Evolutionary conservation across 495 filamentous ascomycete genomes (phyloP).

Genomic region (Aspergillus homomorphus): DNA sequence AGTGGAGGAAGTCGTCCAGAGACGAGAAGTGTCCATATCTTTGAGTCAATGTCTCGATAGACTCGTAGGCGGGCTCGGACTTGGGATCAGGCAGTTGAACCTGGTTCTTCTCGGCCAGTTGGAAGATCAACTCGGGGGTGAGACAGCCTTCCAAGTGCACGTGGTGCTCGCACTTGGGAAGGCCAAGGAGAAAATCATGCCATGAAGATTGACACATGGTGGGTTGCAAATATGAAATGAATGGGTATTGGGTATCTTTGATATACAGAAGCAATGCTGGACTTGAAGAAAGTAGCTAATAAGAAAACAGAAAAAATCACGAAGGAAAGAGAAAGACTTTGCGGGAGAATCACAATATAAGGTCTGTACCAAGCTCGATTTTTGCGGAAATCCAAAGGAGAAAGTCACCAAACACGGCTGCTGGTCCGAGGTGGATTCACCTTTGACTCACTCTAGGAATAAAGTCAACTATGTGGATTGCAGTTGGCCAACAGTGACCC

Average conservation of each 20-base stretch:
- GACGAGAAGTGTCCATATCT: slow-evolving; percentile 65
- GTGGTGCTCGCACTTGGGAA: slow-evolving; percentile 81
- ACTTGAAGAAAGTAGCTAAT: neutral
- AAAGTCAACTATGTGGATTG: neutral
- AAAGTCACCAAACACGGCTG: neutral
- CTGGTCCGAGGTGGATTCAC: neutral
- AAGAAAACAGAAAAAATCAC: neutral
- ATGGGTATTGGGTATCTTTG: neutral
- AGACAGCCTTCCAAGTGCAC: slow-evolving; percentile 74
- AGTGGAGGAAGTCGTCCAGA: slow-evolving; percentile 73
- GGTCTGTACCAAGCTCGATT: neutral
- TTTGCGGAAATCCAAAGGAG: neutral
- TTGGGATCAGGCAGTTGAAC: slow-evolving; percentile 52
- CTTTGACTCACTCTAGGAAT: neutral
- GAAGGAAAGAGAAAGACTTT: neutral
- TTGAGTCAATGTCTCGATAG: slow-evolving; percentile 50
- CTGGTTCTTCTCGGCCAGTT: slow-evolving; percentile 59
- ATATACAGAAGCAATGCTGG: neutral
- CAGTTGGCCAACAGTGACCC: neutral
- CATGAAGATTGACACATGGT: slow-evolving; percentile 37
- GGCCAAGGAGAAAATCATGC: slow-evolving; percentile 60
- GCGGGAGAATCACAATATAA: neutral
- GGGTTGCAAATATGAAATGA: neutral
- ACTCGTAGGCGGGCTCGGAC: slow-evolving; percentile 57
- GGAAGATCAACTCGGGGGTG: slow-evolving; percentile 64